Evolutionary conservation across 768 basidiomycete genomes (phyloP), one percentile per base, ranked within the genome.

Genomic region (Pholiota microspora): DNA sequence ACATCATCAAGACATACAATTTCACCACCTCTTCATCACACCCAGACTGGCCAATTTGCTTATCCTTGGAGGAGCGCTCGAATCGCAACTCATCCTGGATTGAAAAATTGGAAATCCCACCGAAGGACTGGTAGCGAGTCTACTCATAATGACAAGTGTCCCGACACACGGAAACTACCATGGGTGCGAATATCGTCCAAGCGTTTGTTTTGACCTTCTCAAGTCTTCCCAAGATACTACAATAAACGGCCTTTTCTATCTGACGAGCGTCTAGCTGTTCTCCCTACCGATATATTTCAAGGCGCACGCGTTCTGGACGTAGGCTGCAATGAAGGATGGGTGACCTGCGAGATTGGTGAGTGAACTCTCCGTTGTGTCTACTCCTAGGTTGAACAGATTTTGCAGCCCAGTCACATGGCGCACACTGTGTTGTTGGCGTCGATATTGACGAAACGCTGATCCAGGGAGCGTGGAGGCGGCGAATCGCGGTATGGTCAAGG

Each of bases 321-420:
- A 0, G 93, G 93, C 0, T 92, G 90, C 65, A 96, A 95, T 66
- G 86, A 91, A 63, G 93, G 93, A 7, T 83, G 80, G 78, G 85
- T 95, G 31, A 87, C 89, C 1, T 88, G 88, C 64, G 90, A 94
- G 66, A 83, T 94, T n/a, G 92, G 92, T 87, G 58, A n/a, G n/a
- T 45, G 74, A 24, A 28, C 6, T 27, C 9, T 36, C 13, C 16
- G 7, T 15, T 36, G 12, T 7, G 15, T 8, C 5, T 7, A 10
- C 2, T 5, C n/a, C 7, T 15, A 3, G 25, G 9, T 7, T 32
- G 9, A 12, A 40, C 4, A 50, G 6, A 27, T 36, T n/a, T 45
- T 48, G 15, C 56, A 91, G 91, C 87, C 24, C 92, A 90, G 64
- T 68, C 70, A 0, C 77, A 77, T 67, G 80, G 79, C 1, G 86